Percentiles rank a stretch among this genome's conserved stretches.
phyloP scores from a whole-genome alignment of 2,329 filamentous ascomycete species.

The Endothia cerciana region DNA sequence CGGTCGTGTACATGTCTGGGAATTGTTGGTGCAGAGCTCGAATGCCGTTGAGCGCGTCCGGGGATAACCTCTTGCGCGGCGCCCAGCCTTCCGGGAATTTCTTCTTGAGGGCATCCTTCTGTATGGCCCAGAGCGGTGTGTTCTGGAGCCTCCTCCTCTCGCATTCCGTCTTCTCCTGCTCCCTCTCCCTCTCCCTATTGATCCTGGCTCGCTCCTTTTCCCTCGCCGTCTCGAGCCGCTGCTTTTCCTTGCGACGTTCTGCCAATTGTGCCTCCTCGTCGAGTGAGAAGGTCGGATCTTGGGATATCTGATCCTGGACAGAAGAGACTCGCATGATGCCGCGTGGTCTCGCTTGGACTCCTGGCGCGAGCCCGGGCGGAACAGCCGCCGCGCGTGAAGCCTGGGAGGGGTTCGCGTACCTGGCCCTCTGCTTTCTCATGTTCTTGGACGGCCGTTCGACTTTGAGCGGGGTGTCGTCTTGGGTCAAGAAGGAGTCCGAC shows the following conservation, averaged over 20 bases:
- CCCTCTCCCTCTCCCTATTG: constrained; percentile 35
- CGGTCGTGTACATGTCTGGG: constrained; percentile 76
- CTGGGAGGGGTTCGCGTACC: neutral
- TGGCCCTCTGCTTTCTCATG: neutral
- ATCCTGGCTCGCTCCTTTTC: constrained; percentile 36
- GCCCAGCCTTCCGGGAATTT: constrained; percentile 86
- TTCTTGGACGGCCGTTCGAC: neutral
- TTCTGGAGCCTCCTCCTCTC: constrained; percentile 31
- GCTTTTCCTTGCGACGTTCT: constrained; percentile 42
- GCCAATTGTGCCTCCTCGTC: neutral
- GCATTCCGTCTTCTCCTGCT: constrained; percentile 36
- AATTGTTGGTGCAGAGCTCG: constrained; percentile 78
- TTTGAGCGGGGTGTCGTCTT: constrained; percentile 3
- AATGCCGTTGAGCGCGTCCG: constrained; percentile 90
- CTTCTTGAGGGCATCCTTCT: constrained; percentile 73
- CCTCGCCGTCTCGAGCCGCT: constrained; percentile 44
- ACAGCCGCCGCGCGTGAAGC: neutral
- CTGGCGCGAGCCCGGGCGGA: neutral
- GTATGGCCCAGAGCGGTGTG: constrained; percentile 65
- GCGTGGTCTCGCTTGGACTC: neutral
- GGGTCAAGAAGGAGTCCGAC: neutral
- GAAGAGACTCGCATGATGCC: neutral
- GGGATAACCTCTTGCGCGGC: constrained; percentile 84
- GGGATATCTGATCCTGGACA: neutral
- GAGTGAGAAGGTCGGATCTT: neutral